A percentile compares a stretch with the other conserved stretches of the same genome.
Evolutionary conservation across 208 protist species (phyloP).

Genomic region (Trypanosomatidae sp.): DNA sequence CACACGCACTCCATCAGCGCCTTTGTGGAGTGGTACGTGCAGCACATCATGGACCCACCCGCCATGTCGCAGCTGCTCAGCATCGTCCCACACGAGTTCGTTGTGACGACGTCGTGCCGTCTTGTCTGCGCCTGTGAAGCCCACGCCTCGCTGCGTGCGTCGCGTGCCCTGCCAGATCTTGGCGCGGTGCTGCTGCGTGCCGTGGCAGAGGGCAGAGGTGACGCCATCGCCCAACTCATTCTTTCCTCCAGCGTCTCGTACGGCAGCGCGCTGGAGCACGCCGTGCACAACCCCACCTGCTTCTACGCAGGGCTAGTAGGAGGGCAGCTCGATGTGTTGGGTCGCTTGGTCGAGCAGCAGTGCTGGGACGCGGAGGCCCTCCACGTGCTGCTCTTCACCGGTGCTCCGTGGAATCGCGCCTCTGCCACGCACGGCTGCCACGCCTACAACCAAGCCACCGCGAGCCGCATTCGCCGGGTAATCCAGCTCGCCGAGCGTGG

Average conservation of each 20-base stretch:
- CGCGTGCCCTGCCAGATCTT: constrained; percentile 74
- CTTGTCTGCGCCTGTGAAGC: constrained; percentile 68
- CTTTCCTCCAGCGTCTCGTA: constrained; percentile 69
- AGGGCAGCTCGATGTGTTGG: constrained; percentile 68
- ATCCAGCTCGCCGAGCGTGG: no score
- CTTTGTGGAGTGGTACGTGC: constrained; percentile 89
- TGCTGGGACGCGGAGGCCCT: constrained; percentile 70
- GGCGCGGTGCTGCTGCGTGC: constrained; percentile 65
- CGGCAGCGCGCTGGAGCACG: constrained; percentile 38
- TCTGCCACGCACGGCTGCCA: constrained; percentile 19
- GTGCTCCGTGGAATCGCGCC: constrained; percentile 24
- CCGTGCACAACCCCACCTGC: constrained; percentile 31
- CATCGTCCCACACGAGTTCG: constrained; percentile 66
- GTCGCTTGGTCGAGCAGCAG: constrained; percentile 48
- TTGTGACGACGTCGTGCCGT: constrained; percentile 74
- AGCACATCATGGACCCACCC: constrained; percentile 69
- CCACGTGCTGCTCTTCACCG: constrained; percentile 52
- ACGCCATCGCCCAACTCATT: constrained; percentile 55
- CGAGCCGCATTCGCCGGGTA: no score
- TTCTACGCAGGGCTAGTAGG: constrained; percentile 65
- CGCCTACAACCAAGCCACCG: no score
- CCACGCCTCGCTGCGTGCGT: constrained; percentile 34
- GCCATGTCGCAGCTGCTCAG: constrained; percentile 79
- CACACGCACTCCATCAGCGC: constrained; percentile 42
- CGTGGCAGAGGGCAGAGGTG: constrained; percentile 51